A percentile compares a stretch with the other conserved stretches of the same genome.
phyloP scores from a whole-genome alignment of 2,329 filamentous ascomycete genomes.

The Coniella lustricola region DNA sequence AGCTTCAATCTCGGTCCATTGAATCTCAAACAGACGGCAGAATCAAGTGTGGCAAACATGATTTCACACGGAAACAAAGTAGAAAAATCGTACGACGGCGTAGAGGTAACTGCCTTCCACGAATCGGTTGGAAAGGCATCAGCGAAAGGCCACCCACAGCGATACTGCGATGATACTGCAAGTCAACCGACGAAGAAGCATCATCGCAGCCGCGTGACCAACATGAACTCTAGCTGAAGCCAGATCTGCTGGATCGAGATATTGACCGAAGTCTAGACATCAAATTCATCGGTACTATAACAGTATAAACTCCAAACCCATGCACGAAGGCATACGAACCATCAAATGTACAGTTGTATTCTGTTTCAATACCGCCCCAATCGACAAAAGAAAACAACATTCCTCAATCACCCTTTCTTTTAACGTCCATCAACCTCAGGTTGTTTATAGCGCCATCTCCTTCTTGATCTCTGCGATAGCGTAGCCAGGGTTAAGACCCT shows the following conservation, averaged over 20 bases:
- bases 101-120: too few relatives aligned
- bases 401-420: not conserved
- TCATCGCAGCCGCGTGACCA: too few relatives aligned
- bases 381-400: constrained; percentile 7
- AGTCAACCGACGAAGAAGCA: too few relatives aligned
- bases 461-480: constrained; percentile 99
- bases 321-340: constrained; percentile 22
- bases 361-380: constrained; percentile 5
- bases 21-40: too few relatives aligned
- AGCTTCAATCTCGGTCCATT: too few relatives aligned
- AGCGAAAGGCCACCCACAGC: too few relatives aligned
- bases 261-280: constrained; percentile 15
- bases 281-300: constrained; percentile 21
- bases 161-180: too few relatives aligned
- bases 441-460: constrained; percentile 63
- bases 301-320: constrained; percentile 27
- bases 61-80: too few relatives aligned
- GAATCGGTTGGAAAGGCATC: too few relatives aligned
- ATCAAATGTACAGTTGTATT: constrained; percentile 12
- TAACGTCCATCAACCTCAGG: not conserved
- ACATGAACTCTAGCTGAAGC: too few relatives aligned
- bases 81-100: too few relatives aligned
- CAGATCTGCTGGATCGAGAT: not conserved
- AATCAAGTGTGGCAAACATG: too few relatives aligned
- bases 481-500: constrained; percentile 92